Percentiles rank a stretch among this genome's conserved stretches.
phyloP scores from a whole-genome alignment of 2,329 filamentous ascomycete genomes.

The Samsoniella hepiali region DNA sequence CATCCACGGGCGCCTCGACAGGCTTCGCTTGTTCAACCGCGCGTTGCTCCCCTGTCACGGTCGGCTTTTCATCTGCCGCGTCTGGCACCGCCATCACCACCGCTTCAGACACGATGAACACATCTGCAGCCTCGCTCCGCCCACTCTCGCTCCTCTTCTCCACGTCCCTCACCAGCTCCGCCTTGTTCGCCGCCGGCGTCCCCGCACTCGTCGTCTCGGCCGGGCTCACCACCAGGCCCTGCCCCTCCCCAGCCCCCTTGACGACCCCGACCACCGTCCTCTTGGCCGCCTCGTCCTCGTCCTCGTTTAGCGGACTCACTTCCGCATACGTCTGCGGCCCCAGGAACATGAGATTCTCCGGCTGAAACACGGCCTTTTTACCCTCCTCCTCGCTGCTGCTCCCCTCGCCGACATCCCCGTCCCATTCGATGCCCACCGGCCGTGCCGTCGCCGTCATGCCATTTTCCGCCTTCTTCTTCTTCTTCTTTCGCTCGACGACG shows the following conservation, averaged over 20 bases:
- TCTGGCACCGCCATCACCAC: neutral
- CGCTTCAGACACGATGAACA: neutral
- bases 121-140: neutral
- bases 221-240: constrained; percentile 27
- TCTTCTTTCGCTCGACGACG: constrained; percentile 8
- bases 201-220: constrained; percentile 25
- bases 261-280: constrained; percentile 25
- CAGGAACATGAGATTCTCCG: constrained; percentile 52
- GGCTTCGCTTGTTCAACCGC: neutral
- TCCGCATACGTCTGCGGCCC: constrained; percentile 46
- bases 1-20: too few species aligned
- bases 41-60: neutral
- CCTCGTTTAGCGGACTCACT: constrained; percentile 41
- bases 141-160: neutral
- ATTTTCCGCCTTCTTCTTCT: constrained; percentile 19
- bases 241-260: constrained; percentile 8
- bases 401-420: constrained; percentile 33
- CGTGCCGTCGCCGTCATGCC: constrained; percentile 33
- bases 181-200: neutral
- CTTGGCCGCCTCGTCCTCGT: constrained; percentile 35
- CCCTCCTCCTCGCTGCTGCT: constrained; percentile 31
- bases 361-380: constrained; percentile 44
- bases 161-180: neutral
- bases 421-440: constrained; percentile 28
- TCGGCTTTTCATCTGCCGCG: neutral